These are phyloP conservation scores for Grifola frondosa DNA, from an alignment of 1,284 basidiomycete genomes.

Conservation along the genomic window DNA sequence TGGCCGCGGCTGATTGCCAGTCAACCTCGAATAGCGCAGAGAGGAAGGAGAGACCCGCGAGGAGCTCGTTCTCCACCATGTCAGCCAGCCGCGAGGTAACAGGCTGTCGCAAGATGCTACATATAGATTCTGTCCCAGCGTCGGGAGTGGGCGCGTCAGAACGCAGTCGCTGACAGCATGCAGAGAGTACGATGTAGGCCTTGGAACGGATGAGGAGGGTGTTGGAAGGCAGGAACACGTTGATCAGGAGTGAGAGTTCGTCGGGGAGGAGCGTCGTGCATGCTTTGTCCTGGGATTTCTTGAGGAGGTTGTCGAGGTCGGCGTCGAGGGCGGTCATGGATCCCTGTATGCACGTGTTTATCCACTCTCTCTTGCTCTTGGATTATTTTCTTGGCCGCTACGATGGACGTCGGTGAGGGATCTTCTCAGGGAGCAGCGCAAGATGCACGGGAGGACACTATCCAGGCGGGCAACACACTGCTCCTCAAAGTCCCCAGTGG, in stretches of 20 bases:
- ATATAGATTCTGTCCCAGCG: conserved; percentile 47
- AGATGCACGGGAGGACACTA: conserved; percentile 31
- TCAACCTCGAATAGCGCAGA: conserved; percentile 78
- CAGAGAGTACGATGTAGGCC: conserved; percentile 64
- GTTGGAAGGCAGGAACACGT: conserved; percentile 52
- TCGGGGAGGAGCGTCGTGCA: conserved; percentile 44
- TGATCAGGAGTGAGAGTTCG: conserved; percentile 53
- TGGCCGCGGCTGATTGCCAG: conserved; percentile 56
- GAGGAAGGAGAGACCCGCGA: conserved; percentile 61
- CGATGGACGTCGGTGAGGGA: conserved; percentile 30
- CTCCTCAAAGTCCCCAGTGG: conserved; percentile 69
- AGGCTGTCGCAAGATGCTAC: conserved; percentile 46
- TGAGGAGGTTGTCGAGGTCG: conserved; percentile 34
- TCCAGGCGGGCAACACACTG: conserved; percentile 63
- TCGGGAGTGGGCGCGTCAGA: conserved; percentile 37
- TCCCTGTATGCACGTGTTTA: conserved; percentile 15
- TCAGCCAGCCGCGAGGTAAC: conserved; percentile 51
- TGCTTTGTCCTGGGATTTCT: conserved; percentile 35
- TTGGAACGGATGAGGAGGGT: conserved; percentile 51
- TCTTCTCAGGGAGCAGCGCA: conserved; percentile 15
- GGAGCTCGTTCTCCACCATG: conserved; percentile 47
- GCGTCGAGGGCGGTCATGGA: neutral
- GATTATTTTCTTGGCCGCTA: conserved; percentile 7
- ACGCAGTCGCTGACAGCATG: conserved; percentile 60
- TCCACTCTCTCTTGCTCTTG: conserved; percentile 2